Evolutionary conservation across 441 rosid genomes (phyloP), one percentile per base, ranked within the genome.

Genomic region (Populus hybrid): DNA sequence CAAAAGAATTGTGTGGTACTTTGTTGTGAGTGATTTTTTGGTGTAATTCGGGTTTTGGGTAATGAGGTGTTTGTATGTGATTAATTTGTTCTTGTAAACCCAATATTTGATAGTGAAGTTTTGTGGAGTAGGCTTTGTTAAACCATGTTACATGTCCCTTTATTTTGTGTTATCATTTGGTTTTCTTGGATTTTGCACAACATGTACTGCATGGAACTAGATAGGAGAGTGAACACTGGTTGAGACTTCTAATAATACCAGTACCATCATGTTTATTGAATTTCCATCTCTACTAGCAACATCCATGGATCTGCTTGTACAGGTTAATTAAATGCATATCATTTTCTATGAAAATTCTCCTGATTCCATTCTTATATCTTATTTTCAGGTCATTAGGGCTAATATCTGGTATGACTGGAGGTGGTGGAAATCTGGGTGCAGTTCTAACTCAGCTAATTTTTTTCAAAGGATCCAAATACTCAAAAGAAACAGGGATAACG

Each of bases 381-480:
- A 32, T 67, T 32, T 66, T 66, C 69, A 69, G 71, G 89, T 91
- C 99, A 35, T 59, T 94, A 35, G 99, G 99, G 26, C 78, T 93
- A 35, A 76, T 92, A 71, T 91, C 98, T 2, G 99, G 99, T 7
- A 92, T 94, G 97, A 86, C 93, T 0, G 99, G 95, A 75, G 98
- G 93, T 0, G 97, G 99, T 11, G 97, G 99, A 72, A 95, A 88
- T 71, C 88, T 89, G 20, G 99, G 99, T 0, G 99, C 99, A 5
- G 93, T 92, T 26, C 32, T 95, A 30, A 95, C 98, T 3, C 99
- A 93, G 10, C 50, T 95, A 65, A 84, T 91, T 57, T 95, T 95
- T 83, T 95, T 95, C 88, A 87, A 86, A 82, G 98, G 98, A 24
- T 93, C 98, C 1, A 86, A 21, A 67, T 92, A 92, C 82, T 80